A percentile compares a stretch with the other conserved stretches of the same genome.
Evolutionary conservation across 1,284 basidiomycete species (phyloP).

Genomic region (Cutaneotrichosporon cyanovorans): DNA sequence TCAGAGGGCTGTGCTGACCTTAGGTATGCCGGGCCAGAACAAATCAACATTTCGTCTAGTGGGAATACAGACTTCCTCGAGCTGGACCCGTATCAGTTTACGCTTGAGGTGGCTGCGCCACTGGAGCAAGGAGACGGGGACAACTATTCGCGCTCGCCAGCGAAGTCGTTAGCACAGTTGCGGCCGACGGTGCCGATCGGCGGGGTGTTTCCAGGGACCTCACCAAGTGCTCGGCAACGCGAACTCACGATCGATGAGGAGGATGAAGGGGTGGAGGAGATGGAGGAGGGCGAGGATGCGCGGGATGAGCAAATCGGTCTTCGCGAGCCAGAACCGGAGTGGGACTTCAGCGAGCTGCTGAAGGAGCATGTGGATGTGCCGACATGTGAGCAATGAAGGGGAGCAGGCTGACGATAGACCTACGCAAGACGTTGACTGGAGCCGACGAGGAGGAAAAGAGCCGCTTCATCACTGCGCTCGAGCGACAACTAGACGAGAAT

Average conservation of each 20-base stretch:
- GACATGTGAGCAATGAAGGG: slow-evolving; percentile 59
- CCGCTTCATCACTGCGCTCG: slow-evolving; percentile 40
- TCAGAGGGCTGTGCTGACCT: slow-evolving; percentile 25
- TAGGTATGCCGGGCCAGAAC: slow-evolving; percentile 40
- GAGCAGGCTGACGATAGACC: slow-evolving; percentile 2
- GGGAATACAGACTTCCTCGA: slow-evolving; percentile 19
- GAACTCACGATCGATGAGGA: slow-evolving; percentile 2
- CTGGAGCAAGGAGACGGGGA: slow-evolving; percentile 18
- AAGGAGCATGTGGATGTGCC: slow-evolving; percentile 72
- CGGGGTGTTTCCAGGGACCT: neutral
- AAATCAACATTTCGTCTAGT: slow-evolving; percentile 1
- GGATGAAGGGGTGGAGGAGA: slow-evolving; percentile 10
- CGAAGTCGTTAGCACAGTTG: neutral
- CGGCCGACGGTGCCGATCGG: neutral
- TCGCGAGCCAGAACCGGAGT: slow-evolving; percentile 36
- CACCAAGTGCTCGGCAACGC: neutral
- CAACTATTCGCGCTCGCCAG: neutral
- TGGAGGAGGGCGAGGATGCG: slow-evolving; percentile 6
- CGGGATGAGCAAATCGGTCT: slow-evolving; percentile 30
- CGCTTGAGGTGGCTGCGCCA: slow-evolving; percentile 18
- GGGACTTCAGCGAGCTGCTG: slow-evolving; percentile 60
- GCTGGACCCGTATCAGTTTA: slow-evolving; percentile 30
- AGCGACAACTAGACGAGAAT: slow-evolving; percentile 34
- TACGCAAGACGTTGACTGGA: slow-evolving; percentile 34
- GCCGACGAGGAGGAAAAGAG: slow-evolving; percentile 44